Evolutionary conservation across 1,139 yeast genomes (phyloP).

Genomic region (Blastobotrys malaysiensis): DNA sequence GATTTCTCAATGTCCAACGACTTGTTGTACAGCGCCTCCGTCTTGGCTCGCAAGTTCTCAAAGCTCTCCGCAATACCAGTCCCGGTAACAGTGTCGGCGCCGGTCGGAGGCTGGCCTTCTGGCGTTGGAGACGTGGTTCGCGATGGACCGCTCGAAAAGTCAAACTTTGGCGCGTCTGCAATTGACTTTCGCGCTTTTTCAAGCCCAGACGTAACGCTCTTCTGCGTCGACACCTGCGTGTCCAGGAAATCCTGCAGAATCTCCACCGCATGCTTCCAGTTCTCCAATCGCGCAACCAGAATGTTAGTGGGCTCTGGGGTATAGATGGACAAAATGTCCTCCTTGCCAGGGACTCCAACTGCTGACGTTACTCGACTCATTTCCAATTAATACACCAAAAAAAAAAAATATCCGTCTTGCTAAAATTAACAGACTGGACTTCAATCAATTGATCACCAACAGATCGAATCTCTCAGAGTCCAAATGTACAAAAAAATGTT

Average conservation of each 20-base stretch:
- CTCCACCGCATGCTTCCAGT: constrained; percentile 34
- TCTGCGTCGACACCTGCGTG: constrained; percentile 26
- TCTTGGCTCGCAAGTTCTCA: constrained; percentile 27
- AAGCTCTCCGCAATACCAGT: constrained; percentile 35
- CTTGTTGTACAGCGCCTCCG: constrained; percentile 33
- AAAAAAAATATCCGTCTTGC: too few species aligned
- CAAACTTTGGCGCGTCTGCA: constrained; percentile 33
- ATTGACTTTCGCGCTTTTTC: constrained; percentile 33
- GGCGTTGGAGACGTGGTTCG: neutral
- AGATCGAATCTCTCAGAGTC: neutral
- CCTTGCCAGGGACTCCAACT: constrained; percentile 6
- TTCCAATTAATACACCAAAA: neutral
- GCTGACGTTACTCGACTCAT: neutral
- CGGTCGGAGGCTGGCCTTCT: neutral
- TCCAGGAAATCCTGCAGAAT: constrained; percentile 32
- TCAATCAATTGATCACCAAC: neutral
- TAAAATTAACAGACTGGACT: neutral
- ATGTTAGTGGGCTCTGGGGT: constrained; percentile 34
- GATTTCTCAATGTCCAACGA: constrained; percentile 31
- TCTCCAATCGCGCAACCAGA: constrained; percentile 33
- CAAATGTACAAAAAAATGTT: too few species aligned
- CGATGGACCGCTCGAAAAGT: constrained; percentile 11
- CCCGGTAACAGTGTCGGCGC: constrained; percentile 3
- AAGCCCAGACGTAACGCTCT: constrained; percentile 25
- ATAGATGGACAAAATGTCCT: constrained; percentile 25